Evolutionary conservation across 768 basidiomycete species (phyloP).

Genomic region (Trametes coccinea): DNA sequence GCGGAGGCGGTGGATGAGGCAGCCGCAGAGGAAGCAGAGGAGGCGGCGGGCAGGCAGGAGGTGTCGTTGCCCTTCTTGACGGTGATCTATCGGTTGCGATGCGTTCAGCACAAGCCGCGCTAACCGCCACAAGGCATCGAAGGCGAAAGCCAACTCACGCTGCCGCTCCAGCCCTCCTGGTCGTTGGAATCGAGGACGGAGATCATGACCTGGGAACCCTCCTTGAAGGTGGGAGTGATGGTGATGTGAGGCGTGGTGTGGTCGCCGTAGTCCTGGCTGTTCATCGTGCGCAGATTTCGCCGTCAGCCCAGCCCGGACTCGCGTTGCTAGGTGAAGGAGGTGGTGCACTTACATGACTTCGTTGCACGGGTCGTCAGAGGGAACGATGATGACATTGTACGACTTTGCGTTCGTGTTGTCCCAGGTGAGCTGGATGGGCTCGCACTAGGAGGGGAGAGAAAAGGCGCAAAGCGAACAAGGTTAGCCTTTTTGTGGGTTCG

Average conservation of each 20-base stretch:
- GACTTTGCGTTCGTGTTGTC: conserved; percentile 40
- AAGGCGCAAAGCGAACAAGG: background rate
- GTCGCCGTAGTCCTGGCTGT: conserved; percentile 59
- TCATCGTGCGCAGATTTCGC: background rate
- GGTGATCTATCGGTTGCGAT: conserved; percentile 33
- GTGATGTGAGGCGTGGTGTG: conserved; percentile 43
- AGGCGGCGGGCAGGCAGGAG: conserved; percentile 37
- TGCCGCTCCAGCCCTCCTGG: conserved; percentile 67
- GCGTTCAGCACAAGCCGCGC: background rate
- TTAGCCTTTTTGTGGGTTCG: conserved; percentile 6
- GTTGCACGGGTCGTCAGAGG: conserved; percentile 56
- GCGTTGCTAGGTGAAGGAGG: background rate
- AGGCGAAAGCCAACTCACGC: conserved; percentile 41
- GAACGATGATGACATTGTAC: conserved; percentile 60
- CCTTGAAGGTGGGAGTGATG: conserved; percentile 48
- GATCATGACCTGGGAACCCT: conserved; percentile 50
- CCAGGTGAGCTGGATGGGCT: conserved; percentile 54
- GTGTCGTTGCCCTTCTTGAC: conserved; percentile 37
- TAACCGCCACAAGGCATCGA: background rate
- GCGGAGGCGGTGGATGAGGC: conserved; percentile 2
- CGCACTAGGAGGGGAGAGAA: conserved; percentile 47
- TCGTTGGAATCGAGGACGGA: conserved; percentile 53
- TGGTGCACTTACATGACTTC: conserved; percentile 50
- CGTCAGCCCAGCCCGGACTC: background rate
- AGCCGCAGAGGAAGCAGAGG: conserved; percentile 15